Conservation (phyloP, 257 asterid species). For the Solanum virginianum region DNA sequence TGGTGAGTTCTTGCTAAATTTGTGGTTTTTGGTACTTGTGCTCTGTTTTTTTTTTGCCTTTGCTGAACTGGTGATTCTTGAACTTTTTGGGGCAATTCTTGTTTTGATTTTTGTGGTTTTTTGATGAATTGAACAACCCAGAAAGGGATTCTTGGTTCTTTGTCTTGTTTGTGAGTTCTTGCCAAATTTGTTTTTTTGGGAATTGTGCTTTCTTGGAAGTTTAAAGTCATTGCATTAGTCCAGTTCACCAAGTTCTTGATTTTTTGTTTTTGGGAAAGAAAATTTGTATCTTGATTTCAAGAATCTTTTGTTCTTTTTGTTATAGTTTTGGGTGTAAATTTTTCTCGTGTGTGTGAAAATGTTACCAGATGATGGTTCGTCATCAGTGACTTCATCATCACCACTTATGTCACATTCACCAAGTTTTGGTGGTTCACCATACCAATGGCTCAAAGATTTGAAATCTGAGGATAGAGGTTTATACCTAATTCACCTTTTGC, state of each 20-base stretch:
- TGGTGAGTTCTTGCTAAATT: background rate
- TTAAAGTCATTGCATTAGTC: background rate
- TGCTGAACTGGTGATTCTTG: background rate
- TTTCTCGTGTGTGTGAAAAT: background rate
- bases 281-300: background rate
- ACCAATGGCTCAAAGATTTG: slow-evolving; percentile 71
- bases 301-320: background rate
- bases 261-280: background rate
- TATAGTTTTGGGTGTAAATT: background rate
- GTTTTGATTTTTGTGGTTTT: background rate
- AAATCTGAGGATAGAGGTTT: slow-evolving; percentile 92
- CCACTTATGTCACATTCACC: slow-evolving; percentile 4
- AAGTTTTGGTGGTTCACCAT: slow-evolving; percentile 37
- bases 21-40: background rate
- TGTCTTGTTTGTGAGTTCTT: background rate
- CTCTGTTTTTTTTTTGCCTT: background rate
- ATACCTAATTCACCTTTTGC: slow-evolving; percentile 64
- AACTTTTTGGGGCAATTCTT: background rate
- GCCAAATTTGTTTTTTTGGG: background rate
- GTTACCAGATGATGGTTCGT: slow-evolving; percentile 5
- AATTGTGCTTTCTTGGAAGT: background rate
- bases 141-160: background rate
- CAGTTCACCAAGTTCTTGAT: background rate
- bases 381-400: slow-evolving; percentile 7
- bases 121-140: background rate